A percentile compares a stretch with the other conserved stretches of the same genome.
Evolutionary conservation across 83 land plant genomes (phyloP).

Genomic region (Larix sibirica): DNA sequence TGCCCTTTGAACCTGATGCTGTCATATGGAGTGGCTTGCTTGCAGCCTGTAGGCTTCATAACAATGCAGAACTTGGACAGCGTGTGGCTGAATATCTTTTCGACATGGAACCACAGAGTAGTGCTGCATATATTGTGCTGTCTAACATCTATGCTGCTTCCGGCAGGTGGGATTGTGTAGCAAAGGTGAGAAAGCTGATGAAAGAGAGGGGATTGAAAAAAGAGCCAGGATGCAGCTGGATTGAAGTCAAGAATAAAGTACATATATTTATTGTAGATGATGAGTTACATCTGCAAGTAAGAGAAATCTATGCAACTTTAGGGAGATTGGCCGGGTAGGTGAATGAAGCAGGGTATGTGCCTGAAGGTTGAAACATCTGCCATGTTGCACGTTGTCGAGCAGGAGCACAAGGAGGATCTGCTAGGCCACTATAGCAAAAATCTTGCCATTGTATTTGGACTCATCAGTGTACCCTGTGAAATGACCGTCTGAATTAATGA

Average conservation of each 20-base stretch:
- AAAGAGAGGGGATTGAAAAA: conserved; percentile 57
- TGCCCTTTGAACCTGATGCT: conserved; percentile 68
- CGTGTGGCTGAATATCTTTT: conserved; percentile 47
- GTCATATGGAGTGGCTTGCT: conserved; percentile 63
- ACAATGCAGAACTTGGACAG: conserved; percentile 51
- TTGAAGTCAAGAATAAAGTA: conserved; percentile 47
- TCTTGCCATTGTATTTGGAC: conserved; percentile 56
- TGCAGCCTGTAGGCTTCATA: conserved; percentile 60
- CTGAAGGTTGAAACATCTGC: conserved; percentile 39
- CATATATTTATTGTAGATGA: conserved; percentile 63
- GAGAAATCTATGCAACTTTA: conserved; percentile 47
- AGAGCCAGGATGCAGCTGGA: conserved; percentile 70
- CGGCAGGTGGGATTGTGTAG: conserved; percentile 55
- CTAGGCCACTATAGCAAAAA: conserved; percentile 59
- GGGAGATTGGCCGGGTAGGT: conserved; percentile 47
- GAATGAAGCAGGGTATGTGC: conserved; percentile 57
- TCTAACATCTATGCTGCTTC: conserved; percentile 62
- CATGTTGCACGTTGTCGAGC: conserved; percentile 36
- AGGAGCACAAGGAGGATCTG: conserved; percentile 39
- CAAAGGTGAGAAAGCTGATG: conserved; percentile 55
- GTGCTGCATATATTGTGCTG: conserved; percentile 51
- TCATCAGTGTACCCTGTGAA: background rate
- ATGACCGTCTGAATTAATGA: too few species aligned
- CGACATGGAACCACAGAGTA: conserved; percentile 27
- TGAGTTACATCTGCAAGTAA: conserved; percentile 20